These are phyloP conservation scores for Coffea eugenioides DNA, from an alignment of 257 asterid species.

Conservation along the genomic window DNA sequence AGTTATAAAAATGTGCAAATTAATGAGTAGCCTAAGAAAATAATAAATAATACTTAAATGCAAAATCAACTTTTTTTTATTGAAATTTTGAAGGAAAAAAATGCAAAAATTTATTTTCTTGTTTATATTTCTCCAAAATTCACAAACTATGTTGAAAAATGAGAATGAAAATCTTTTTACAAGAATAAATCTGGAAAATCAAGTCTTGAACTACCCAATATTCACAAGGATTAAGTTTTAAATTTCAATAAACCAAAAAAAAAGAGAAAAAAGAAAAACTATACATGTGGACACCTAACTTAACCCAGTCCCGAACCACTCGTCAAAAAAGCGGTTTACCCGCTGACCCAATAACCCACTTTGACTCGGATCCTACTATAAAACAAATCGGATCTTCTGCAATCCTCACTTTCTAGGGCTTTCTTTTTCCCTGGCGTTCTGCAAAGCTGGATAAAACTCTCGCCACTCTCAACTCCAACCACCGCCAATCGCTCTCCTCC, in stretches of 20 bases:
- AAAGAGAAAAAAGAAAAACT: neutral
- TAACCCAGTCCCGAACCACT: neutral
- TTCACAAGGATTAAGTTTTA: too few species aligned
- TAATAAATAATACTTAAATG: too few species aligned
- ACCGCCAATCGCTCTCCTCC: neutral
- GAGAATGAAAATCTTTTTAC: neutral
- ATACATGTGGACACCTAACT: neutral
- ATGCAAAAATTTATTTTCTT: too few species aligned
- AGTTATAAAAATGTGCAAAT: too few species aligned
- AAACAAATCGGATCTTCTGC: neutral
- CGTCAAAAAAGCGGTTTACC: neutral
- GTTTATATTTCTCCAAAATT: too few species aligned
- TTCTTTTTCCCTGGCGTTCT: neutral
- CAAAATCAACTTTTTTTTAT: too few species aligned
- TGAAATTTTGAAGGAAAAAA: too few species aligned
- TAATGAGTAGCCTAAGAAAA: too few species aligned
- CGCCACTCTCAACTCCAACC: neutral
- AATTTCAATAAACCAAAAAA: neutral
- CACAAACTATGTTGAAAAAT: too few species aligned
- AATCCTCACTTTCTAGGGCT: neutral
- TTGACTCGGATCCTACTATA: slow-evolving; percentile 2
- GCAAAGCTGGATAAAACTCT: neutral
- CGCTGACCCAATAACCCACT: slow-evolving; percentile 3
- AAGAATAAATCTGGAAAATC: neutral
- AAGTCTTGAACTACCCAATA: too few species aligned